These are phyloP conservation scores for Spathaspora passalidarum DNA, from an alignment of 805 yeast genomes.

Conservation along the genomic window DNA sequence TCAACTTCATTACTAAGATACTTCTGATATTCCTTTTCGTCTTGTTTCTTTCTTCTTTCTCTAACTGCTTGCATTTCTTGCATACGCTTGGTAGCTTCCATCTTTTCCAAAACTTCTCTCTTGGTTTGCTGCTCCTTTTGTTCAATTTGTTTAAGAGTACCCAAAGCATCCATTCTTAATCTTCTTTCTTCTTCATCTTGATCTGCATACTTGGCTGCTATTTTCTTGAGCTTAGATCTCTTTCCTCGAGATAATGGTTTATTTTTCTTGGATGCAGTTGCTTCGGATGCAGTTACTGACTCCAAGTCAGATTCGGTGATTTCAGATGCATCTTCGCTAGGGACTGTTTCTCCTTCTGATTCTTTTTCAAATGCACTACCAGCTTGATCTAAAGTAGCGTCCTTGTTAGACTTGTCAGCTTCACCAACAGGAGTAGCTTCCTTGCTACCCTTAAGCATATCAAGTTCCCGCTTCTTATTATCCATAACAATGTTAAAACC, in stretches of 20 bases:
- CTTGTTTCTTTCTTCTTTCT: constrained; percentile 43
- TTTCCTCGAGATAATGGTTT: constrained; percentile 70
- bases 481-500: constrained; percentile 35
- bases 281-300: not conserved
- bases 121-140: constrained; percentile 16
- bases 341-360: not conserved
- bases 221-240: constrained; percentile 78
- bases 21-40: constrained; percentile 44
- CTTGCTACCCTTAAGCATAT: constrained; percentile 12
- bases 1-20: constrained; percentile 34
- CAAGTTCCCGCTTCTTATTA: constrained; percentile 32
- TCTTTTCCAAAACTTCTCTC: constrained; percentile 18
- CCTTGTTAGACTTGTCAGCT: no score
- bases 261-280: constrained; percentile 8
- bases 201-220: constrained; percentile 77
- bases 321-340: constrained; percentile 1
- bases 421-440: not conserved
- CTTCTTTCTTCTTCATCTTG: constrained; percentile 89
- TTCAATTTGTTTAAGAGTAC: constrained; percentile 67
- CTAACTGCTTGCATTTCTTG: constrained; percentile 31
- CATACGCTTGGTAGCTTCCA: constrained; percentile 20
- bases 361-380: not conserved
- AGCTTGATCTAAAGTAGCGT: no score
- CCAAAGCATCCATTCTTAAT: constrained; percentile 75
- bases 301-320: not conserved